phyloP scores from a whole-genome alignment of 768 basidiomycete genomes.

The Mycena pura region DNA sequence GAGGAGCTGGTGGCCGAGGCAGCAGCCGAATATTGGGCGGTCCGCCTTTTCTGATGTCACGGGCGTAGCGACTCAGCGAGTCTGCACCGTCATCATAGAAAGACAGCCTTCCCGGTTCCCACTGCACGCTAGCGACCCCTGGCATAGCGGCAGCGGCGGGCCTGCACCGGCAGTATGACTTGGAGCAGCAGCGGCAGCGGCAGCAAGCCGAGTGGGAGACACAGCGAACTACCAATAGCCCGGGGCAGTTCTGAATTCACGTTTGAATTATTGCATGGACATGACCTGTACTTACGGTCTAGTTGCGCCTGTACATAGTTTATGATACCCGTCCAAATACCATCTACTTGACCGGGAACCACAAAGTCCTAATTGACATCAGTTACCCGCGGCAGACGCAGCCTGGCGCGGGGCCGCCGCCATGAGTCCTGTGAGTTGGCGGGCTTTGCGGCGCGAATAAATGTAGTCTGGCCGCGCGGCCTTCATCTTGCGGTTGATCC shows the following conservation, averaged over 20 bases:
- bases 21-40: constrained; percentile 95
- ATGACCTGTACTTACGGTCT: background rate
- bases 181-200: constrained; percentile 26
- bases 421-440: constrained; percentile 43
- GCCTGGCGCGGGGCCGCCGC: background rate
- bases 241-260: background rate
- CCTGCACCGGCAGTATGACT: constrained; percentile 26
- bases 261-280: constrained; percentile 1
- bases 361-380: too few species aligned
- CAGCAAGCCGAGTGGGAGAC: constrained; percentile 35
- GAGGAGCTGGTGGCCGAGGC: constrained; percentile 93
- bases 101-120: too few species aligned
- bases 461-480: constrained; percentile 67
- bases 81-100: too few species aligned
- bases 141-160: too few species aligned
- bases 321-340: background rate
- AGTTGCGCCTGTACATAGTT: background rate
- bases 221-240: constrained; percentile 44
- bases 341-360: too few species aligned
- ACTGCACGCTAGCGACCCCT: too few species aligned
- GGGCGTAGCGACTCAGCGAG: too few species aligned
- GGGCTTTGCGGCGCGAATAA: constrained; percentile 70
- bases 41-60: constrained; percentile 75
- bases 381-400: background rate
- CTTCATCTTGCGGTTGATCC: constrained; percentile 47